phyloP scores from a whole-genome alignment of 306 rosid species.

The Cercis canadensis region DNA sequence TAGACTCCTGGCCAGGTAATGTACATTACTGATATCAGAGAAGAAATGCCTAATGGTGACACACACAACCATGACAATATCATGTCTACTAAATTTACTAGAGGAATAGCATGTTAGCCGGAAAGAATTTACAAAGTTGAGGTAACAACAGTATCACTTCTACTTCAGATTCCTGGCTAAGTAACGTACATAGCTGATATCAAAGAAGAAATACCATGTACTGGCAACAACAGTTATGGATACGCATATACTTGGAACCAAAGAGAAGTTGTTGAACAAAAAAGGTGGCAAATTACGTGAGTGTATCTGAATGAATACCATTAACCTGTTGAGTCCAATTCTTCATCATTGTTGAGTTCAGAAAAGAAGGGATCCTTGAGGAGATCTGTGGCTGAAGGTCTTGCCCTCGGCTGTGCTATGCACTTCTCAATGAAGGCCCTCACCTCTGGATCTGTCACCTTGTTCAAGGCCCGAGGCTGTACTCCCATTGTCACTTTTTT shows the following conservation, averaged over 20 bases:
- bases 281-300: not conserved
- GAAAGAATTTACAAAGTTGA: too few relatives aligned
- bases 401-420: slow-evolving; percentile 82
- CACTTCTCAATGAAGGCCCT: slow-evolving; percentile 81
- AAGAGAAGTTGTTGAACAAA: slow-evolving; percentile 2
- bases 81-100: not conserved
- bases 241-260: slow-evolving; percentile 16
- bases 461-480: slow-evolving; percentile 69
- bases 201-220: slow-evolving; percentile 19
- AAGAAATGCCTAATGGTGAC: too few relatives aligned
- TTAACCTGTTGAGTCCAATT: slow-evolving; percentile 38
- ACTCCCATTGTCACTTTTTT: slow-evolving; percentile 77
- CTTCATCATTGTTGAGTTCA: slow-evolving; percentile 58
- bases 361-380: slow-evolving; percentile 81
- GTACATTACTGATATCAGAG: too few relatives aligned
- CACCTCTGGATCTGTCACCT: slow-evolving; percentile 68
- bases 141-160: not conserved
- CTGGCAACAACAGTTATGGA: not conserved
- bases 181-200: slow-evolving; percentile 21
- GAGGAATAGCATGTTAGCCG: not conserved
- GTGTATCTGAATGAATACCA: slow-evolving; percentile 1
- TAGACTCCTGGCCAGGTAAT: slow-evolving; percentile 16
- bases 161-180: slow-evolving; percentile 4
- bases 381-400: slow-evolving; percentile 90
- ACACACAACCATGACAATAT: too few relatives aligned